A percentile compares a stretch with the other conserved stretches of the same genome.
Evolutionary conservation across 495 filamentous ascomycete species (phyloP).

Genomic region (Podospora pseudocomata): DNA sequence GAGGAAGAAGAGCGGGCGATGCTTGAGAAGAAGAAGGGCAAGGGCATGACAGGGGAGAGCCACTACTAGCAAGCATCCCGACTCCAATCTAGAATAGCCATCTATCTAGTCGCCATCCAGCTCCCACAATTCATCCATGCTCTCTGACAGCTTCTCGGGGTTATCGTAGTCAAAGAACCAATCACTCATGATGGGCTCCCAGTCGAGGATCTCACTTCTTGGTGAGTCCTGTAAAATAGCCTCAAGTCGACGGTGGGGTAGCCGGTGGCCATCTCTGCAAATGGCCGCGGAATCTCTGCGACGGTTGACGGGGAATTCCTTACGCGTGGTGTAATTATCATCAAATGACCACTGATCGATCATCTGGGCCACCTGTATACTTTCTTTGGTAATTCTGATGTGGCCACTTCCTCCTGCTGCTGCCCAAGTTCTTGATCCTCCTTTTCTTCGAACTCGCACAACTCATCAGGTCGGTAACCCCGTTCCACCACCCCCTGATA

Average conservation of each 20-base stretch:
- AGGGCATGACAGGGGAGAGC: not conserved
- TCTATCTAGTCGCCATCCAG: too few species aligned
- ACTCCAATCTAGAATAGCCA: too few species aligned
- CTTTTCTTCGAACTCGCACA: not conserved
- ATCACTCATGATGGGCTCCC: not conserved
- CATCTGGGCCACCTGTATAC: not conserved
- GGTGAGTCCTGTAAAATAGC: not conserved
- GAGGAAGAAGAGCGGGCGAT: slow-evolving; percentile 24
- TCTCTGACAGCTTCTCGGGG: too few species aligned
- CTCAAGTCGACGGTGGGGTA: not conserved
- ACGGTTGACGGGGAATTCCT: too few species aligned
- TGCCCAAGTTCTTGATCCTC: not conserved
- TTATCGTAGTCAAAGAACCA: not conserved
- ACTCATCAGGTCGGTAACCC: not conserved
- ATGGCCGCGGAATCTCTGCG: too few species aligned
- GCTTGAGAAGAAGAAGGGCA: slow-evolving; percentile 21
- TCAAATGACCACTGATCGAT: too few species aligned
- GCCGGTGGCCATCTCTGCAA: too few species aligned
- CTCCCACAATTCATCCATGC: too few species aligned
- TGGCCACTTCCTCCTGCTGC: too few species aligned
- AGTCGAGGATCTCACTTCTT: not conserved
- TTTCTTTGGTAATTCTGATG: not conserved
- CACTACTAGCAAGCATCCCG: not conserved
- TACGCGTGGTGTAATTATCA: too few species aligned
- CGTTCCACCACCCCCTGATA: not conserved